Percentiles rank a stretch among this genome's conserved stretches.
Evolutionary conservation across 169 alveolate genomes (phyloP).

Genomic region (Plasmodium chabaudi): DNA sequence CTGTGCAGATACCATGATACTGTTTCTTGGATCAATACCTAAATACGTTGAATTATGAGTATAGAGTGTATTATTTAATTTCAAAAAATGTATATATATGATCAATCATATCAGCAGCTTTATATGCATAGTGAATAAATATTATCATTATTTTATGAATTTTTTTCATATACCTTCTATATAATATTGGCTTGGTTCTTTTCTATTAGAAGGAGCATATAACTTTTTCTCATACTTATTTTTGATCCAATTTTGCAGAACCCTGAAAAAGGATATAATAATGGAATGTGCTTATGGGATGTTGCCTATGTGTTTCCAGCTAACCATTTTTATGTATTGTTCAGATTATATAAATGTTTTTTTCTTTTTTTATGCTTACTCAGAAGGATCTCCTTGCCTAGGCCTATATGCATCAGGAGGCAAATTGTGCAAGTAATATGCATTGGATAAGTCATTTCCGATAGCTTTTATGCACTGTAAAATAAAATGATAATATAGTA

Average conservation of each 20-base stretch:
- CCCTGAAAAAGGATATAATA: constrained; percentile 47
- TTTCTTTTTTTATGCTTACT: constrained; percentile 32
- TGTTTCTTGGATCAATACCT: constrained; percentile 19
- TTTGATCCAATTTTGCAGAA: constrained; percentile 89
- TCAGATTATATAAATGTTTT: not conserved
- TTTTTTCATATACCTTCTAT: constrained; percentile 35
- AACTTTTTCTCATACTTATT: constrained; percentile 88
- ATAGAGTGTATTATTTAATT: not conserved
- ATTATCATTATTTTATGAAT: too few species aligned
- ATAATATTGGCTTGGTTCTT: constrained; percentile 79
- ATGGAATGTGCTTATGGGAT: not conserved
- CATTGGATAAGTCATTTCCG: constrained; percentile 80
- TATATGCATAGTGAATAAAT: too few species aligned
- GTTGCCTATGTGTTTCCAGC: not conserved
- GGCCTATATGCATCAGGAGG: constrained; percentile 72
- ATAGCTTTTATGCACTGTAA: constrained; percentile 52
- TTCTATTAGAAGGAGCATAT: constrained; percentile 81
- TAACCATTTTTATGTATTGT: not conserved
- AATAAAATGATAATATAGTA: not conserved
- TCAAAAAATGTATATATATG: not conserved
- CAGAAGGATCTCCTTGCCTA: constrained; percentile 76
- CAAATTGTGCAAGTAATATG: constrained; percentile 78
- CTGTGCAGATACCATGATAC: not conserved
- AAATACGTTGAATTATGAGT: not conserved
- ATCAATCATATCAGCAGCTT: not conserved